Percentiles rank a stretch among this genome's conserved stretches.
These are phyloP conservation scores for Sapria himalayana DNA, from an alignment of 345 rosid genomes.

Conservation along the genomic window DNA sequence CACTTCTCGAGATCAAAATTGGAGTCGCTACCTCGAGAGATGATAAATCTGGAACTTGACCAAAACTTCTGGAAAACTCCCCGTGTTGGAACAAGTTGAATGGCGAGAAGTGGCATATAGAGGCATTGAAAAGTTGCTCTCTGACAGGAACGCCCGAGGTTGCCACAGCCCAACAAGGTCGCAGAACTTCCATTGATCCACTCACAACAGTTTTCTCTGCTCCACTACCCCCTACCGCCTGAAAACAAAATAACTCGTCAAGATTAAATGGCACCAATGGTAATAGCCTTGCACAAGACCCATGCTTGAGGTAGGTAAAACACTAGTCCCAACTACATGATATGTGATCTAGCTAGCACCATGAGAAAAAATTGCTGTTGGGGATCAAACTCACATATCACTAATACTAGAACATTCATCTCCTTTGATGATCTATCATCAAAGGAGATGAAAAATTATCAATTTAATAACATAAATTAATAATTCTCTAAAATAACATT, in stretches of 20 bases:
- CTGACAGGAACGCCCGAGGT: constrained; percentile 93
- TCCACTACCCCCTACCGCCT: constrained; percentile 95
- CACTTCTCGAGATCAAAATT: constrained; percentile 61
- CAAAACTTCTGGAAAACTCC: constrained; percentile 48
- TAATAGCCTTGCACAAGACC: no score
- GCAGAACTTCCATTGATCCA: constrained; percentile 65
- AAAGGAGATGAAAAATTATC: no score
- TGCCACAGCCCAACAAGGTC: constrained; percentile 90
- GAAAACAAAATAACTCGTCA: constrained; percentile 11
- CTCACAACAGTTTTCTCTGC: constrained; percentile 59
- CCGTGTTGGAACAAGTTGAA: constrained; percentile 72
- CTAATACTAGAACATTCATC: no score
- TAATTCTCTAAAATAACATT: no score
- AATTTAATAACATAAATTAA: no score
- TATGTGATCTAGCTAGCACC: no score
- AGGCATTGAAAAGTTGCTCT: constrained; percentile 89
- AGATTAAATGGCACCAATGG: no score
- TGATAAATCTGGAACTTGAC: constrained; percentile 33
- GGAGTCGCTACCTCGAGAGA: constrained; percentile 88
- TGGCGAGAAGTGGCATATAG: constrained; percentile 70
- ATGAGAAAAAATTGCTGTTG: no score
- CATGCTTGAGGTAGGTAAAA: no score
- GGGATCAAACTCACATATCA: no score
- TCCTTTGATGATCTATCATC: no score
- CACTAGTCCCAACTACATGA: no score